phyloP scores from a whole-genome alignment of 2,329 filamentous ascomycete genomes.

The Aphanoascus verrucosus region DNA sequence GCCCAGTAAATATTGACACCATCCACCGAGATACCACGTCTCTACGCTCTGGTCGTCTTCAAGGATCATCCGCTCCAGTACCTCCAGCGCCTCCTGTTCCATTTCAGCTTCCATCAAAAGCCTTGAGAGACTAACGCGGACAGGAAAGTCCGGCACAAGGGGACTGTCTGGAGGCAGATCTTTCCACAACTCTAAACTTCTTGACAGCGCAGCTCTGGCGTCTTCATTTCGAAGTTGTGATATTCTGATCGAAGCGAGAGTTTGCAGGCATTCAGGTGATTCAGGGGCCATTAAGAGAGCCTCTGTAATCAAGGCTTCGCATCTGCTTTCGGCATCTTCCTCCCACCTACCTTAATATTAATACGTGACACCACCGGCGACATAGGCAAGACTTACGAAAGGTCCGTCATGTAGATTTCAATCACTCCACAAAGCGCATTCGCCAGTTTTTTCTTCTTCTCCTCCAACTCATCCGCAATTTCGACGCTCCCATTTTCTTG shows the following conservation, averaged over 20 bases:
- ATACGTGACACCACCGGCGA: neutral
- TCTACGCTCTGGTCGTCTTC: slow-evolving; percentile 95
- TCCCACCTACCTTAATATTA: slow-evolving; percentile 49
- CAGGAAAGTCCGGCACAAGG: slow-evolving; percentile 72
- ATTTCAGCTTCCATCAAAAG: slow-evolving; percentile 83
- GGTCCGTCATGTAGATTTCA: slow-evolving; percentile 98
- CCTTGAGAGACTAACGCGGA: slow-evolving; percentile 69
- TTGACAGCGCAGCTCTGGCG: slow-evolving; percentile 63
- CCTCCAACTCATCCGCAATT: slow-evolving; percentile 42
- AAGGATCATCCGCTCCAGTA: slow-evolving; percentile 68
- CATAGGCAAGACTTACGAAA: slow-evolving; percentile 51
- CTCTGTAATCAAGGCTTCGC: slow-evolving; percentile 81
- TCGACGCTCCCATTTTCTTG: slow-evolving; percentile 39
- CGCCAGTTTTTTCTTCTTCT: slow-evolving; percentile 71
- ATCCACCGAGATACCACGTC: slow-evolving; percentile 93
- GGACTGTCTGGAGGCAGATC: slow-evolving; percentile 61
- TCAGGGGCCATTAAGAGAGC: slow-evolving; percentile 74
- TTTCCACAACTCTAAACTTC: slow-evolving; percentile 76
- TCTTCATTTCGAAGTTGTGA: slow-evolving; percentile 73
- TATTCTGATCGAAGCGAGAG: slow-evolving; percentile 83
- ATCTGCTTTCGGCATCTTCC: slow-evolving; percentile 75
- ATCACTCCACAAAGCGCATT: slow-evolving; percentile 88
- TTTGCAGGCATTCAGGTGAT: slow-evolving; percentile 84
- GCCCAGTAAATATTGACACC: slow-evolving; percentile 67
- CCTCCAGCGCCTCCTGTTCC: slow-evolving; percentile 72